Evolutionary conservation across 1,284 basidiomycete genomes (phyloP).

Genomic region (Vanrija humicola): DNA sequence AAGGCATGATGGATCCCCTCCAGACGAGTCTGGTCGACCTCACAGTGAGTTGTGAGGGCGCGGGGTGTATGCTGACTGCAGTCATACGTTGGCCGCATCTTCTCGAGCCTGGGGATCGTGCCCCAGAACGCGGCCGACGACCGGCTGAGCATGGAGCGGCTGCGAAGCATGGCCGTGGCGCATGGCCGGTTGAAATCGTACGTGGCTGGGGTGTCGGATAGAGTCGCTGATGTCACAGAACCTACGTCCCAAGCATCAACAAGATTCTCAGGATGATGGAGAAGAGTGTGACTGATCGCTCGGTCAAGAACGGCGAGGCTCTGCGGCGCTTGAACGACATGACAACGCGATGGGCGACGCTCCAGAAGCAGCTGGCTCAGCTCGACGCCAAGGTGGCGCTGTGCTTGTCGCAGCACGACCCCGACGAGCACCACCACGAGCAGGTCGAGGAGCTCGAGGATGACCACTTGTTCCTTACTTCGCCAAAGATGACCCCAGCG

Average conservation of each 20-base stretch:
- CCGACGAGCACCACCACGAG: slow-evolving; percentile 7
- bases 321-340: slow-evolving; percentile 58
- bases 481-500: neutral
- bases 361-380: slow-evolving; percentile 31
- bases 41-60: slow-evolving; percentile 18
- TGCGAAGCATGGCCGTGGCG: slow-evolving; percentile 21
- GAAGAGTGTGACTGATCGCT: slow-evolving; percentile 81
- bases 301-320: slow-evolving; percentile 92
- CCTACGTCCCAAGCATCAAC: slow-evolving; percentile 82
- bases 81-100: slow-evolving; percentile 31
- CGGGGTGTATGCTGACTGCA: slow-evolving; percentile 13
- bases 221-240: slow-evolving; percentile 54
- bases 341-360: slow-evolving; percentile 20
- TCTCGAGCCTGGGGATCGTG: slow-evolving; percentile 19
- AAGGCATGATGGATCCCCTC: slow-evolving; percentile 92
- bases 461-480: slow-evolving; percentile 1
- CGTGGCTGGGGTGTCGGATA: slow-evolving; percentile 5
- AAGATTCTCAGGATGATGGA: slow-evolving; percentile 91
- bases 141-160: slow-evolving; percentile 22
- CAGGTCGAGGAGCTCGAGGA: slow-evolving; percentile 27
- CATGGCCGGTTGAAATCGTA: slow-evolving; percentile 34
- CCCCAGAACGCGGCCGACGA: slow-evolving; percentile 24
- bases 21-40: slow-evolving; percentile 59
- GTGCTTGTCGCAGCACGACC: slow-evolving; percentile 23
- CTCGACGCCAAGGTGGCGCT: slow-evolving; percentile 30